Conservation (phyloP, 23 red algal genomes). For the Cyanidiococcus yangmingshanensis region DNA sequence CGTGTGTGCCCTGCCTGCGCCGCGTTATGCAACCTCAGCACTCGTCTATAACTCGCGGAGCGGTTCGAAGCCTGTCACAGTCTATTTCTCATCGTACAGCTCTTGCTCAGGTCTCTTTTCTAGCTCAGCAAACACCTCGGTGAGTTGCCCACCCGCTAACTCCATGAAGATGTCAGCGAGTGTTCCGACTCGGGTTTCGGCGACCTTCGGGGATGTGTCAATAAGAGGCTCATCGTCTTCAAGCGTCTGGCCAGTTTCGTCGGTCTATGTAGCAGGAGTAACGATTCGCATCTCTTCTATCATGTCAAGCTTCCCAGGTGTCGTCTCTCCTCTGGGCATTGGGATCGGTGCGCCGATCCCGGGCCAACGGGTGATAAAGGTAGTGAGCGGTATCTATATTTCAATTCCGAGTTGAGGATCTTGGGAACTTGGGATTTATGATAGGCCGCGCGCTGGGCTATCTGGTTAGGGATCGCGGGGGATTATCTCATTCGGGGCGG, state of each 20-base stretch:
- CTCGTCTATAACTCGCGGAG: background rate
- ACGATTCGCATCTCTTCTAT: no score
- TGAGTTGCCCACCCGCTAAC: no score
- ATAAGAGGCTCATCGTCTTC: background rate
- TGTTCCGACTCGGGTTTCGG: background rate
- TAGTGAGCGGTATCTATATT: background rate
- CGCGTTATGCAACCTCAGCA: background rate
- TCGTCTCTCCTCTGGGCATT: background rate
- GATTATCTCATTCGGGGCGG: no score
- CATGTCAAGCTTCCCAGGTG: background rate
- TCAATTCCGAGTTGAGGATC: no score
- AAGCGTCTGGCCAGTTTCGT: background rate
- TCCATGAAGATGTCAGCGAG: background rate
- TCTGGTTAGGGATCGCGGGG: no score
- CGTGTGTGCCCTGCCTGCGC: background rate
- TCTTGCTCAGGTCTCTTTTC: no score
- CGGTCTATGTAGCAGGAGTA: no score
- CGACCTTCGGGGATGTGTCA: background rate
- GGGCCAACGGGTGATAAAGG: background rate
- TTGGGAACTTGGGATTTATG: no score
- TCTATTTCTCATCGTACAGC: no score
- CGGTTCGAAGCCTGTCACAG: background rate
- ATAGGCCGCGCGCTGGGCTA: no score
- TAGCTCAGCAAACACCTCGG: no score
- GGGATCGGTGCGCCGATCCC: background rate